Evolutionary conservation across 352 stramenopile species (phyloP).

Genomic region (Pythium insidiosum): DNA sequence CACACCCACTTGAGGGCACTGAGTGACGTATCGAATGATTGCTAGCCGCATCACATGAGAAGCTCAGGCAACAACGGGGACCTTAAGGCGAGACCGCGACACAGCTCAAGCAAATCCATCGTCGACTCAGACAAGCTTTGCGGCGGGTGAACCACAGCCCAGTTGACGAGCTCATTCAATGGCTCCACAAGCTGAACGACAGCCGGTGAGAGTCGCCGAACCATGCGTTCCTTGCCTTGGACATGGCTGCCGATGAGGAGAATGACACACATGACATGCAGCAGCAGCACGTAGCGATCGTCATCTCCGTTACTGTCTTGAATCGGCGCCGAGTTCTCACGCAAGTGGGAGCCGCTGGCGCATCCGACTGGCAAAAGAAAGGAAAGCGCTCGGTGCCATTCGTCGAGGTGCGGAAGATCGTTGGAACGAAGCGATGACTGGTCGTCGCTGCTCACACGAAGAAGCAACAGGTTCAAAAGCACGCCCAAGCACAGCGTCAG

Average conservation of each 20-base stretch:
- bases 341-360: conserved; percentile 43
- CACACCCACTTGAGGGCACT: neutral
- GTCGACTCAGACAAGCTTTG: conserved; percentile 39
- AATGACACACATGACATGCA: conserved; percentile 64
- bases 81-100: conserved; percentile 49
- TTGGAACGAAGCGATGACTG: conserved; percentile 6
- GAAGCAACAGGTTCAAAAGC: conserved; percentile 70
- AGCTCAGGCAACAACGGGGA: conserved; percentile 31
- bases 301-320: conserved; percentile 56
- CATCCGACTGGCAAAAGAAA: conserved; percentile 74
- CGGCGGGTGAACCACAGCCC: conserved; percentile 51
- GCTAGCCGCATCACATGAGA: conserved; percentile 2
- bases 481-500: conserved; percentile 72
- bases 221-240: conserved; percentile 31
- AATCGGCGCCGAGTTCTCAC: conserved; percentile 31
- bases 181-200: conserved; percentile 39
- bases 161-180: conserved; percentile 45
- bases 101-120: conserved; percentile 62
- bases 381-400: conserved; percentile 65
- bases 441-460: conserved; percentile 33
- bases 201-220: conserved; percentile 23
- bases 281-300: conserved; percentile 69
- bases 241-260: conserved; percentile 60
- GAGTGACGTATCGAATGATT: neutral
- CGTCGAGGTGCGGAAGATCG: conserved; percentile 33